Base-by-base conservation (phyloP, 2,329 filamentous ascomycete species). In the Penicillium sp. region DNA sequence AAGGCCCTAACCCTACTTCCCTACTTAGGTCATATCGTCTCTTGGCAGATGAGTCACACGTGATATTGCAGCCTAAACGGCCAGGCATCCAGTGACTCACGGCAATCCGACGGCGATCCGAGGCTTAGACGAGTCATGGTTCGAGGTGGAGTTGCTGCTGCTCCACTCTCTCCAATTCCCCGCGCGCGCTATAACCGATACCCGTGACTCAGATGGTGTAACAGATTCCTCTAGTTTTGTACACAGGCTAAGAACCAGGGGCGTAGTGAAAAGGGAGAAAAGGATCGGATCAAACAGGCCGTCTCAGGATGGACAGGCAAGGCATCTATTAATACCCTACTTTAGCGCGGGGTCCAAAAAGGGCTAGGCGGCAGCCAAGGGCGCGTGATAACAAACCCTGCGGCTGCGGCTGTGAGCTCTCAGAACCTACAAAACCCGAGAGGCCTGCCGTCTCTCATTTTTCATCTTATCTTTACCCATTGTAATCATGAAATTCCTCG, bases 401-500 rank as follows among this genome's bases (percentile, higher is more conserved):
- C 42, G 29, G 21, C 36, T 39, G 45, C 36, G 21, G 21, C 41
- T 38, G 24, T 23, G 33, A 29, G 46, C 33, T 44, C 7, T 44
- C 42, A n/a, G 21, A 16, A 33, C 55, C 52, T 56, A 53, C 54
- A 49, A 48, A 53, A 44, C 51, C 45, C 43, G 38, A 33, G 33
- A 38, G 34, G 34, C 38, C 42, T 28, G 28, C 16, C n/a, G 36
- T 39, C 34, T 28, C 28, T 36, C 31, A 31, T 49, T 45, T 46
- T 51, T 45, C 18, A 34, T 23, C 42, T 44, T 51, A 24, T 46
- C 18, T 36, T 23, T 21, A 47, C 33, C 33, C 26, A 7, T 3
- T 38, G 8, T 24, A 51, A 65, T 34, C n/a, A 75, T 76, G 73
- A 75, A 71, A 63, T 57, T 71, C 50, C 53, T 65, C 21, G 51